These are phyloP conservation scores for Papiliotrema terrestris DNA, from an alignment of 1,284 basidiomycete species.

Conservation along the genomic window DNA sequence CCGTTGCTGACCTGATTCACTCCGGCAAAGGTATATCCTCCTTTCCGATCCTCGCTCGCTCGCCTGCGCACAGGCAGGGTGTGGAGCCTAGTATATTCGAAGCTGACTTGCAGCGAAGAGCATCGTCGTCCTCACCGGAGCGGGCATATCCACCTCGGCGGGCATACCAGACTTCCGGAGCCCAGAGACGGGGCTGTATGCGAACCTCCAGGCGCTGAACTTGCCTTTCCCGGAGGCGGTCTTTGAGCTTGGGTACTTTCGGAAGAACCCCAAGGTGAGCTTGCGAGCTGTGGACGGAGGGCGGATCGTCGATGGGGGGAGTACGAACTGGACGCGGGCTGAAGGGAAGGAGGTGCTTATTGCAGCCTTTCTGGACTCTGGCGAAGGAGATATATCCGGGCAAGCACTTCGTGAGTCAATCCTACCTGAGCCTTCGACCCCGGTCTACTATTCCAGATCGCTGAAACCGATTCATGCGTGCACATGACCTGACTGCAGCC, in stretches of 20 bases:
- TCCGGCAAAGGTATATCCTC: conserved; percentile 36
- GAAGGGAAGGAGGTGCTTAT: conserved; percentile 1
- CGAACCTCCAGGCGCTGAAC: conserved; percentile 53
- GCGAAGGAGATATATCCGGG: conserved; percentile 81
- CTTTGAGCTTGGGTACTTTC: conserved; percentile 54
- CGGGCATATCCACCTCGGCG: conserved; percentile 54
- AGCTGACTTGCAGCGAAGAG: conserved; percentile 25
- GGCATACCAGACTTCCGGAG: conserved; percentile 52
- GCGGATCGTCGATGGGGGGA: not conserved
- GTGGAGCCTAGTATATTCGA: no score
- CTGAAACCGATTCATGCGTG: no score
- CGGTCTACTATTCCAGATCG: no score
- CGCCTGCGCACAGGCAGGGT: no score
- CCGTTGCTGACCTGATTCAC: conserved; percentile 44
- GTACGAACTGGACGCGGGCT: no score
- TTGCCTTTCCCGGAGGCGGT: conserved; percentile 58
- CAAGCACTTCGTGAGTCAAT: conserved; percentile 38
- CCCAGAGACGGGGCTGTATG: conserved; percentile 55
- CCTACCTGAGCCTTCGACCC: no score
- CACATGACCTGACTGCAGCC: conserved; percentile 51
- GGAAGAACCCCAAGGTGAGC: conserved; percentile 35
- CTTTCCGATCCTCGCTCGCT: not conserved
- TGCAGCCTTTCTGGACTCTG: conserved; percentile 69
- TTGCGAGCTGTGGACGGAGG: not conserved
- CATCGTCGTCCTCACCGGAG: conserved; percentile 53